phyloP scores from a whole-genome alignment of 1,284 basidiomycete genomes.

The Chondrostereum purpureum region DNA sequence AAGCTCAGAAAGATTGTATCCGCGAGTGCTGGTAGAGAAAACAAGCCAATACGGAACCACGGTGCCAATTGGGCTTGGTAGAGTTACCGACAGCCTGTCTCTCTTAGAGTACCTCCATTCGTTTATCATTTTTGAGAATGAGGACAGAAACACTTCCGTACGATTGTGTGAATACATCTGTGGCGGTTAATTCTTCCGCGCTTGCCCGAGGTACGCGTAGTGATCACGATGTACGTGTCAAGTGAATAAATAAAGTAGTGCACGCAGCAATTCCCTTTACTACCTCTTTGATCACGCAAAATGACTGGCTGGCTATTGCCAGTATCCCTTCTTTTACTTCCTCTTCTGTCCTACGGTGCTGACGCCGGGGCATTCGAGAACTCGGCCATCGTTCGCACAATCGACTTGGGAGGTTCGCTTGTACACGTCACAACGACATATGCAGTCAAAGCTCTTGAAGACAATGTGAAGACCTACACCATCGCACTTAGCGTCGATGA shows the following conservation, averaged over 20 bases:
- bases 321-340: conserved; percentile 30
- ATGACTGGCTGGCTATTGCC: conserved; percentile 39
- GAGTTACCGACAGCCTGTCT: conserved; percentile 16
- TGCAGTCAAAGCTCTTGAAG: conserved; percentile 68
- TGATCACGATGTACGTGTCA: conserved; percentile 2
- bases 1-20: conserved; percentile 74
- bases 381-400: conserved; percentile 76
- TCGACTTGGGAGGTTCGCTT: conserved; percentile 83
- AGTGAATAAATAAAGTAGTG: no score
- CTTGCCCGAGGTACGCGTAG: no score
- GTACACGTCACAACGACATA: conserved; percentile 85
- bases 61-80: conserved; percentile 82
- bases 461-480: conserved; percentile 59
- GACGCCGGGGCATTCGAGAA: conserved; percentile 69
- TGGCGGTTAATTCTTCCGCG: no score
- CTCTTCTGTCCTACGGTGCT: neutral
- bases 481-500: conserved; percentile 65
- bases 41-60: conserved; percentile 72
- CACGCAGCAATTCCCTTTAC: conserved; percentile 14
- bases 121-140: no score
- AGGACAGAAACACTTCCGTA: no score
- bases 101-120: neutral
- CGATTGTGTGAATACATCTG: no score
- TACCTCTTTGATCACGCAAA: conserved; percentile 3
- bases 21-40: conserved; percentile 72